Base-by-base conservation (phyloP, 805 yeast genomes). In the Candida ulmi region DNA sequence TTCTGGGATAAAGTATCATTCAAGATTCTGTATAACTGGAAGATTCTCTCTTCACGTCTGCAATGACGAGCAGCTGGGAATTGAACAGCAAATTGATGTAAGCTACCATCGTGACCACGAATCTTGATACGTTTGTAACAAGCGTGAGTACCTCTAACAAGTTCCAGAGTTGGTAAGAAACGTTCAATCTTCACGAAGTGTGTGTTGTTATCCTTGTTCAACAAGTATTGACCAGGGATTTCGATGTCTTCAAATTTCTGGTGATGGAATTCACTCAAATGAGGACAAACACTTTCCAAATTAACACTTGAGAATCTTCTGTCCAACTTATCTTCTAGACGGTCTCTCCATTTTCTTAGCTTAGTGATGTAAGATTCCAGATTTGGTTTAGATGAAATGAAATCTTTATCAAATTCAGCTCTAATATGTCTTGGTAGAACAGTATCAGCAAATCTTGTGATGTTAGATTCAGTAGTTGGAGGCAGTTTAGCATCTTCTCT, bases 181-280 rank as follows among this genome's bases (percentile, higher is more conserved):
- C 99, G 71, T 46, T 88, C 97, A 53, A 93, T 86, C 70, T 93
- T 93, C 36, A 88, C 75, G 59, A 93, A 95, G 60, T 91, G 96
- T n/a, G 76, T 62, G 57, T 87, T 91, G 60, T 74, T 88, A 53
- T 91, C 98, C 58, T 82, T 84, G 59, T 87, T 85, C 65, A 88
- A 69, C 56, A 90, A 66, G 55, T 93, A 93, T 58, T 93, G 99
- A 2, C 99, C 99, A 0, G 99, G 99, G 42, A 93, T 80, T 60
- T 93, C 99, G 42, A 93, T 87, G 36, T 93, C 99, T 60, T 93
- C 99, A 57, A 93, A 93, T 63, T 88, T 91, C 60, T 93, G 98
- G 60, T 93, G 96, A 63, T 93, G 99, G 77, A 95, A 93, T 58
- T 90, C 96, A 58, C 95, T 83, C 60, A 93, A 70, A 52, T 91